Evolutionary conservation across 1,139 yeast genomes (phyloP), one percentile per base, ranked within the genome.

Genomic region (Meyerozyma guilliermondii): DNA sequence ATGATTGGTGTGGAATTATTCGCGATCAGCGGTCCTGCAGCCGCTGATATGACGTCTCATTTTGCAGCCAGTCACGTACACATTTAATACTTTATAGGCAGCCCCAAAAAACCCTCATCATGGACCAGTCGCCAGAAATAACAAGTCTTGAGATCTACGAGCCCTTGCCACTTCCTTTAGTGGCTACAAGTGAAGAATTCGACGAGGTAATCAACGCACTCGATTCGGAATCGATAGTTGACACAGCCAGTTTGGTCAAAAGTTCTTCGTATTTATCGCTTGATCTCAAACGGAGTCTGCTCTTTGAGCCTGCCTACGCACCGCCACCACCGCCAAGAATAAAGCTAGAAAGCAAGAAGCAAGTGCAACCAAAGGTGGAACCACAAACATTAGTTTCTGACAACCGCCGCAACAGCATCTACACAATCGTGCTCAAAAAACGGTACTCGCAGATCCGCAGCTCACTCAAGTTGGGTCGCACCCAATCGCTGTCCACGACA

Each of bases 101-200:
- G 18, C 17, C 16, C 18, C 16, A 4, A 8, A 4, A 5, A 9
- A 2, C 33, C 13, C 18, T 9, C 16, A 29, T 29, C 7, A 29
- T 26, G 28, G 28, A 26, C 11, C 13, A 29, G 7, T 29, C 33
- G 14, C 33, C 33, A 5, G 16, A 29, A 16, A 29, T 33, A 10
- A 33, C 36, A 24, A 33, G 36, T 13, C 24, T 33, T 5, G 36
- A 33, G 24, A 17, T 17, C 24, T 33, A 33, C 24, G 36, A 33
- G 24, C 36, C 36, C 13, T 20, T 33, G 13, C 14, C 36, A 1
- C 36, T 33, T 6, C 36, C 36, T 16, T 13, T 33, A 8, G 36
- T 33, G 14, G 20, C n/a, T 10, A 33, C 23, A 5, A 13, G 10
- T 5, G 36, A 33, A 7, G 36, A 33, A 9, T 33, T 33, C 10